phyloP scores from a whole-genome alignment of 2,329 filamentous ascomycete genomes.

The Kalmusia sp. region DNA sequence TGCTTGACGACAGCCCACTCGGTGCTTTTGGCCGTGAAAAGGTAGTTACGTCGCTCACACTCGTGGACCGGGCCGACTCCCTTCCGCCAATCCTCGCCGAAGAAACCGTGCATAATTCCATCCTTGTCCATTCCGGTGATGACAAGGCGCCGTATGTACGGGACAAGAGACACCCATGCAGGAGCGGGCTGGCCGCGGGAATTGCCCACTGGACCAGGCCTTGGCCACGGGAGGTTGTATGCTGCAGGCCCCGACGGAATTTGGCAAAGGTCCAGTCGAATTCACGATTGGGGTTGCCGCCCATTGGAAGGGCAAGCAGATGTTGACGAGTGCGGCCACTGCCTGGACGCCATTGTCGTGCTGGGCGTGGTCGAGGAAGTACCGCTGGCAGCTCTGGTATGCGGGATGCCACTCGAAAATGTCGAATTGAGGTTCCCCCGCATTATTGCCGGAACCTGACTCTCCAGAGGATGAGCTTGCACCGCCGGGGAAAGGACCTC shows the following conservation, averaged over 20 bases:
- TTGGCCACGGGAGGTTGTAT: conserved; percentile 51
- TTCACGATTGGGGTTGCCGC: conserved; percentile 56
- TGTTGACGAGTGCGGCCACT: conserved; percentile 89
- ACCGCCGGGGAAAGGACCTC: conserved; percentile 33
- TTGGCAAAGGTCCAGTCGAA: conserved; percentile 42
- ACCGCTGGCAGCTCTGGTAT: conserved; percentile 87
- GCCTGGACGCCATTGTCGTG: conserved; percentile 83
- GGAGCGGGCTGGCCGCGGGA: conserved; percentile 46
- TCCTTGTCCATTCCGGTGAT: conserved; percentile 90
- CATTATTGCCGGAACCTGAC: conserved; percentile 28
- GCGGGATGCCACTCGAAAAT: conserved; percentile 93
- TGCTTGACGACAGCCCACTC: conserved; percentile 89
- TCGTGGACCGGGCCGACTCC: conserved; percentile 86
- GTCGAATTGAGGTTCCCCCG: conserved; percentile 63
- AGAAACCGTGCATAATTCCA: conserved; percentile 90
- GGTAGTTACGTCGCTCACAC: conserved; percentile 88
- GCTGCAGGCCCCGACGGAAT: conserved; percentile 38
- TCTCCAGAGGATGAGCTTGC: conserved; percentile 30
- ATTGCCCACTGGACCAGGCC: conserved; percentile 48
- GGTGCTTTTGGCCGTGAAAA: conserved; percentile 93
- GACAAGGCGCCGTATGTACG: conserved; percentile 88
- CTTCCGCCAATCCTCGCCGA: conserved; percentile 87
- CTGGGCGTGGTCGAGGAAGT: conserved; percentile 91
- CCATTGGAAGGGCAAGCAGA: conserved; percentile 85
- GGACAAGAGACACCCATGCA: conserved; percentile 73